Conservation (phyloP, 352 stramenopile species). For the Elongisporangium undulatum region DNA sequence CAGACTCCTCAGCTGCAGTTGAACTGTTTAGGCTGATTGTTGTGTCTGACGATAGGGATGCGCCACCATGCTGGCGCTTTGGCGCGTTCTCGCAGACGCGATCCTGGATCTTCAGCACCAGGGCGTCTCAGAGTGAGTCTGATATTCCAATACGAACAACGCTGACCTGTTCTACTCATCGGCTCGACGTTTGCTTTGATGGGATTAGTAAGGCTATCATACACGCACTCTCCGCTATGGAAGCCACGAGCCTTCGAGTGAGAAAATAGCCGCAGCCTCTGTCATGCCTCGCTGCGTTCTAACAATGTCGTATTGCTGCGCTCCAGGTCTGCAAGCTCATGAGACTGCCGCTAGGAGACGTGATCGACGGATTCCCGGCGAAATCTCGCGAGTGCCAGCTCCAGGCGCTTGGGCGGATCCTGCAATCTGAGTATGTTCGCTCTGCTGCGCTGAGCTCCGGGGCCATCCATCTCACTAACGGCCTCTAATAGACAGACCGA, state of each 20-base stretch:
- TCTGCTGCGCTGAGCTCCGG: background rate
- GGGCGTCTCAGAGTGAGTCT: background rate
- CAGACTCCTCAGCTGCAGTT: background rate
- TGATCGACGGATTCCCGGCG: conserved; percentile 1
- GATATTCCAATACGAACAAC: no score
- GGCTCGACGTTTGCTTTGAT: background rate
- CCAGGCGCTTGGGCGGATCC: conserved; percentile 3
- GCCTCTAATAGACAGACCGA: no score
- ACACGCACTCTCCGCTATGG: background rate
- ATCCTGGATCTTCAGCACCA: conserved; percentile 9
- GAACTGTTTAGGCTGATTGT: background rate
- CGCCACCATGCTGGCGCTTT: conserved; percentile 10
- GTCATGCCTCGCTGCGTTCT: no score
- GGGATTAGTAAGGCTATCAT: background rate
- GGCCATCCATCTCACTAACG: background rate
- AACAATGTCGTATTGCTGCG: background rate
- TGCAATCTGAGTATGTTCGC: conserved; percentile 7
- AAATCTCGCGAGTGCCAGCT: background rate
- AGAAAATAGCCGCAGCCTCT: background rate
- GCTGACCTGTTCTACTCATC: background rate
- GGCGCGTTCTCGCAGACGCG: conserved; percentile 4
- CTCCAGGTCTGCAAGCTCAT: conserved; percentile 8
- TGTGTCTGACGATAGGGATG: conserved; percentile 6
- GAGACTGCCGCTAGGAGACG: conserved; percentile 4
- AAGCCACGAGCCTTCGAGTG: background rate